Conservation (phyloP, 495 filamentous ascomycete species). For the Acidomyces sp. region DNA sequence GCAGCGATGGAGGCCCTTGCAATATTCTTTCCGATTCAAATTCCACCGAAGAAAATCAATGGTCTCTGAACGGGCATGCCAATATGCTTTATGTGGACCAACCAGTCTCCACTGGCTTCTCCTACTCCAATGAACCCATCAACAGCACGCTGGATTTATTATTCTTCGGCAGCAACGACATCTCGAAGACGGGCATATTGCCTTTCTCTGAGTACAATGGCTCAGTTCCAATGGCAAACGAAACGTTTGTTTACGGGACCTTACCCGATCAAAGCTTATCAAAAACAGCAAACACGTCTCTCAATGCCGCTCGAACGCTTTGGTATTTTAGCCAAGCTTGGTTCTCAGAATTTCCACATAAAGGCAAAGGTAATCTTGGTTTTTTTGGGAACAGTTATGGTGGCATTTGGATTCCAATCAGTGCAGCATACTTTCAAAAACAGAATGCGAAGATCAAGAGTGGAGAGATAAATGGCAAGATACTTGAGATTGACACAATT, state of each 20-base stretch:
- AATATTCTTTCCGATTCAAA: slow-evolving; percentile 26
- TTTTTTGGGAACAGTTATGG: slow-evolving; percentile 13
- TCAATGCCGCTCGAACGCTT: slow-evolving; percentile 8
- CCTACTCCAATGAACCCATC: slow-evolving; percentile 27
- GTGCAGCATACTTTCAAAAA: slow-evolving; percentile 12
- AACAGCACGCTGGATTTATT: slow-evolving; percentile 29
- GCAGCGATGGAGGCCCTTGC: slow-evolving; percentile 20
- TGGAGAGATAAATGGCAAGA: slow-evolving; percentile 6
- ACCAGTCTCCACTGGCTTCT: slow-evolving; percentile 28
- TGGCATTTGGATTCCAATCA: slow-evolving; percentile 18
- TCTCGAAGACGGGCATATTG: slow-evolving; percentile 9
- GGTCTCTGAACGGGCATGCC: slow-evolving; percentile 19
- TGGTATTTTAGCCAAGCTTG: slow-evolving; percentile 18
- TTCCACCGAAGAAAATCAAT: slow-evolving; percentile 23
- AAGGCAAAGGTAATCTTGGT: slow-evolving; percentile 7
- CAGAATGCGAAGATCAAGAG: slow-evolving; percentile 20
- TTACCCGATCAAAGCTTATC: slow-evolving; percentile 7
- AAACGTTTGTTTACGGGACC: slow-evolving; percentile 17
- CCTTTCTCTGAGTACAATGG: slow-evolving; percentile 1
- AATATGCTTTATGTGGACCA: slow-evolving; percentile 25
- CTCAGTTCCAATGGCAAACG: slow-evolving; percentile 11
- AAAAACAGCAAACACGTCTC: slow-evolving; percentile 4
- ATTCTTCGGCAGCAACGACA: slow-evolving; percentile 6
- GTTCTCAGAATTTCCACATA: slow-evolving; percentile 13
- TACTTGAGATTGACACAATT: slow-evolving; percentile 14